A percentile compares a stretch with the other conserved stretches of the same genome.
Conservation (phyloP, 208 protist genomes). For the Leishmania amazonensis region DNA sequence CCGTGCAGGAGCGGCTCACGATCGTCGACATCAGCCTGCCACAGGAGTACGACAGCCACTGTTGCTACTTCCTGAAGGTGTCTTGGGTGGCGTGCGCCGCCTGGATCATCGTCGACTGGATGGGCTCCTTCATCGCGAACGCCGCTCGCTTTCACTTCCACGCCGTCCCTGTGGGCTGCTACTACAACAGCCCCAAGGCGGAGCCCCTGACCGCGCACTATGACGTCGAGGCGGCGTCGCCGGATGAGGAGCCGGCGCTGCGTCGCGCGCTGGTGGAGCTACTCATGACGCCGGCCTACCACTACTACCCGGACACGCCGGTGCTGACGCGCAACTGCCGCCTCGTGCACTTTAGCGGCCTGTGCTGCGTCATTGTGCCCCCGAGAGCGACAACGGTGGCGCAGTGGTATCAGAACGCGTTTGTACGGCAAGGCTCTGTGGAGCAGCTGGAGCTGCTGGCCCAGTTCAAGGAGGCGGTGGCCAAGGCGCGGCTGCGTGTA, state of each 20-base stretch:
- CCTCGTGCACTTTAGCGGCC: constrained; percentile 63
- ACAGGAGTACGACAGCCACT: constrained; percentile 50
- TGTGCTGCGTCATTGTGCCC: constrained; percentile 68
- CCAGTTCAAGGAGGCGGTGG: constrained; percentile 45
- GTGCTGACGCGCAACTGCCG: constrained; percentile 70
- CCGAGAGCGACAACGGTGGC: constrained; percentile 43
- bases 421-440: constrained; percentile 49
- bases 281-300: constrained; percentile 41
- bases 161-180: constrained; percentile 61
- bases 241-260: constrained; percentile 44
- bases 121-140: constrained; percentile 67
- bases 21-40: constrained; percentile 68
- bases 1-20: constrained; percentile 64
- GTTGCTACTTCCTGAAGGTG: constrained; percentile 68
- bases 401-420: constrained; percentile 81
- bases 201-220: constrained; percentile 41
- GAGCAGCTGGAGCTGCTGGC: constrained; percentile 56
- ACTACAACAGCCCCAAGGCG: constrained; percentile 37
- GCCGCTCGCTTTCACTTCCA: constrained; percentile 61
- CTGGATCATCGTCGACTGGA: constrained; percentile 74
- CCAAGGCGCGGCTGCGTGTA: constrained; percentile 18
- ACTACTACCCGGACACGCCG: constrained; percentile 67
- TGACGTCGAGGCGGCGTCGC: constrained; percentile 37
- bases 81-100: constrained; percentile 78
- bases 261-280: constrained; percentile 50